Evolutionary conservation across 805 yeast genomes (phyloP).

Genomic region (Torulaspora microellipsoides): DNA sequence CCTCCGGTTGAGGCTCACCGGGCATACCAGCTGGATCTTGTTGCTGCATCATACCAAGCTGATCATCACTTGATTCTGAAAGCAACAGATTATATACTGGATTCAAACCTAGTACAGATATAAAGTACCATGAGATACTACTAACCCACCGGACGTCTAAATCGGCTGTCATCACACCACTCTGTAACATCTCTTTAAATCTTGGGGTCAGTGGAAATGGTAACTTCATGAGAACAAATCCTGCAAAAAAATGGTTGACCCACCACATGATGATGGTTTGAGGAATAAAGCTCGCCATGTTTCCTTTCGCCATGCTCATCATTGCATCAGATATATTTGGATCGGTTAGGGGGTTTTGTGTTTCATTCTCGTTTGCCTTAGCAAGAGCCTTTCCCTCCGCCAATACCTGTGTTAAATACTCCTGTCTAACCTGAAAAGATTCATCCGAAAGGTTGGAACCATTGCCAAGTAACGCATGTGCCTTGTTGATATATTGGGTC

Average conservation of each 20-base stretch:
- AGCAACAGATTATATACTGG: constrained; percentile 72
- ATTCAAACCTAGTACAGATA: constrained; percentile 75
- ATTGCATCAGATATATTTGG: constrained; percentile 68
- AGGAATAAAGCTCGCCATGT: constrained; percentile 79
- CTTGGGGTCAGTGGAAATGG: constrained; percentile 90
- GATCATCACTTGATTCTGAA: constrained; percentile 24
- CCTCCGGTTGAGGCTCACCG: constrained; percentile 58
- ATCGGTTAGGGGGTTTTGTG: constrained; percentile 63
- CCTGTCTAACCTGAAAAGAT: constrained; percentile 53
- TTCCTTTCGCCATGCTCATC: constrained; percentile 73
- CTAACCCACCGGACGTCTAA: constrained; percentile 90
- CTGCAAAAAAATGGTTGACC: constrained; percentile 91
- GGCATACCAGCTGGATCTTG: constrained; percentile 40
- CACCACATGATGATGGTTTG: constrained; percentile 94
- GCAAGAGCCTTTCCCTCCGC: constrained; percentile 53
- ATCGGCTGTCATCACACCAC: constrained; percentile 78
- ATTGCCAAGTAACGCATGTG: constrained; percentile 53
- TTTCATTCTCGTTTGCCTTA: constrained; percentile 37
- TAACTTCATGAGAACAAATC: constrained; percentile 78
- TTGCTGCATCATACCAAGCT: constrained; percentile 28
- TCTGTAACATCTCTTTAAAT: constrained; percentile 89
- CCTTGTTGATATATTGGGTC: constrained; percentile 57
- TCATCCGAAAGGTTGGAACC: constrained; percentile 46
- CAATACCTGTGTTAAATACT: constrained; percentile 44
- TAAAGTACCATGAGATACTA: constrained; percentile 93